A percentile compares a stretch with the other conserved stretches of the same genome.
Evolutionary conservation across 768 basidiomycete species (phyloP).

Genomic region (Tulasnella sp.): DNA sequence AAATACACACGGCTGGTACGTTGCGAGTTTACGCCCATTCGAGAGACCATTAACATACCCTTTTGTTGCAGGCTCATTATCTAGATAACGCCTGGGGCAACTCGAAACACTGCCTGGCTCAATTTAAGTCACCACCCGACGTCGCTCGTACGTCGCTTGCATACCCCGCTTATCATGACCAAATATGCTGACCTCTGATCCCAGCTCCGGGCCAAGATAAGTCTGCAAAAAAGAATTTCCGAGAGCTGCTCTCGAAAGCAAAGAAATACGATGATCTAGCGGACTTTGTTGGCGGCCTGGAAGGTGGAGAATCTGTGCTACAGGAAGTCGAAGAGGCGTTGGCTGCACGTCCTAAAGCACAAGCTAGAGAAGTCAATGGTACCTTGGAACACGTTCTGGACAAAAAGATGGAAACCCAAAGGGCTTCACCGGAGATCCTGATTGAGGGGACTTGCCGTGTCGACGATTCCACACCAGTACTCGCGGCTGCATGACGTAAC

Average conservation of each 20-base stretch:
- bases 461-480: too few species aligned
- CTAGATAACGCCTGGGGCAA: constrained; percentile 67
- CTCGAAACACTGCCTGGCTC: constrained; percentile 77
- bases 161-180: constrained; percentile 26
- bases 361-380: too few species aligned
- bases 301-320: constrained; percentile 9
- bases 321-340: background rate
- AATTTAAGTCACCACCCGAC: constrained; percentile 53
- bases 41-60: background rate
- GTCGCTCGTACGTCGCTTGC: constrained; percentile 10
- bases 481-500: too few species aligned
- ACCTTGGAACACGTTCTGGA: too few species aligned
- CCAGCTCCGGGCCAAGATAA: constrained; percentile 34
- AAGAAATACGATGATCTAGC: constrained; percentile 37
- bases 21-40: constrained; percentile 20
- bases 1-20: constrained; percentile 61
- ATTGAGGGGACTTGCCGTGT: too few species aligned
- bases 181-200: background rate
- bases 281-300: constrained; percentile 8
- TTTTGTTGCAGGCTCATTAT: constrained; percentile 48
- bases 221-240: constrained; percentile 43
- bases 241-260: constrained; percentile 42
- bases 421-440: too few species aligned
- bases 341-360: too few species aligned
- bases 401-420: too few species aligned